Base-by-base conservation (phyloP, 2,329 filamentous ascomycete genomes). In the Phialophora macrospora region DNA sequence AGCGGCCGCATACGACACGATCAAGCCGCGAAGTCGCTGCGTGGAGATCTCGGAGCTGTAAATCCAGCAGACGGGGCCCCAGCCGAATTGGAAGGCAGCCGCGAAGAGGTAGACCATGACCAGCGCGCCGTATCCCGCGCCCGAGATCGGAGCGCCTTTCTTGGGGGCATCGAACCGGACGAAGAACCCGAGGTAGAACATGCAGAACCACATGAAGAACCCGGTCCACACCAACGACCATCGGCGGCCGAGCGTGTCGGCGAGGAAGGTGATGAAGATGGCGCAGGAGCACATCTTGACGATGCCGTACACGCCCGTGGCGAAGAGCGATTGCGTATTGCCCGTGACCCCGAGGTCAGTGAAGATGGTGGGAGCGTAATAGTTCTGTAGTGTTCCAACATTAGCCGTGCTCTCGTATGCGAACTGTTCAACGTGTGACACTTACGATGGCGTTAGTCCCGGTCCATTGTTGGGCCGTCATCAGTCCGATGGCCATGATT, bases 41-140 rank as follows among this genome's bases (percentile, higher is more conserved):
- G 87, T 87, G 0, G 88, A 88, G 64, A 91, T 91, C 76, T 92
- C 89, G 28, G 84, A 85, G 2, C 90, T 84, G 72, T 90, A 87
- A 73, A 90, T 90, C 88, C 58, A 60, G 14, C 58, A 60, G 12
- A 60, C 58, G 6, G 58, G 58, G 2, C 58, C 89, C 89, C 89
- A 91, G 11, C 86, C 86, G 65, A 88, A 87, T 70, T 90, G 87
- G 80, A 90, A 91, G 76, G 88, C 85, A 2, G 82, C 85, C 0
- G 88, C 89, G 77, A 90, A 92, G 20, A 91, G 80, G 79, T 88
- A 92, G 65, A 92, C 89, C 74, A 86, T 89, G 26, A 89, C 84
- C 1, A 91, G 84, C 1, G 89, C 88, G 30, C 90, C 82, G 72
- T 91, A 91, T 30, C 89, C 89, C 1, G 90, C 88, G 0, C 85